Evolutionary conservation across 495 filamentous ascomycete genomes (phyloP), one percentile per base, ranked within the genome.

Genomic region (Chlorociboria aeruginascens): DNA sequence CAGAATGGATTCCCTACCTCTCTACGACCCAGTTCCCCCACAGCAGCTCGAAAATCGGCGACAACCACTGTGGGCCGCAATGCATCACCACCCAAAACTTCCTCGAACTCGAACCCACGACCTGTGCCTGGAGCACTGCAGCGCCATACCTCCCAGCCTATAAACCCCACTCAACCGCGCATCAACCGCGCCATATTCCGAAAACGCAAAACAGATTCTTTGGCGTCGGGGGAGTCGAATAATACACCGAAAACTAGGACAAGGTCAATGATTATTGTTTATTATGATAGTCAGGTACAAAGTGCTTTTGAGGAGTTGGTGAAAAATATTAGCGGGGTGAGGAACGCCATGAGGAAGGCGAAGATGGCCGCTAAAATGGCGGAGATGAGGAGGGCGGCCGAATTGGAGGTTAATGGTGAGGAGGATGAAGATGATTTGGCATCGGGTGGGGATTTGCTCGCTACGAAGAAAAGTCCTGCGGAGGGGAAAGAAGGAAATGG

Each of bases 281-380:
- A 89, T 61, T 95, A 94, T 62, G 88, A 95, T 60, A 84, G 84
- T 55, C 79, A 85, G 48, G 82, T 88, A 9, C 89, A 95, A 59
- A 74, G 77, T 32, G 72, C 77, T 6, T 85, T 95, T 49, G 88
- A 94, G 59, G 69, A 77, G 41, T 66, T 93, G 30, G 88, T 92
- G 40, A 83, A 83, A 49, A 76, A 81, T 47, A 83, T 95, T 39
- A 84, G 82, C 38, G 72, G 76, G n/a, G 79, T 83, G 34, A 72
- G 89, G 52, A 93, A 92, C 64, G 73, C 82, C 49, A 77, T 95
- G 52, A 79, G 89, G 43, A 86, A 86, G 59, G 86, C 78, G 44
- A 89, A 83, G 63, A 82, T 79, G 72, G 73, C 74, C 14, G 78
- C 76, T 30, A 78, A 71, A 53, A 71, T 81, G 39, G 71, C 73